Evolutionary conservation across 2,329 filamentous ascomycete species (phyloP), one percentile per base, ranked within the genome.

Genomic region (Trichophyton verrucosum): DNA sequence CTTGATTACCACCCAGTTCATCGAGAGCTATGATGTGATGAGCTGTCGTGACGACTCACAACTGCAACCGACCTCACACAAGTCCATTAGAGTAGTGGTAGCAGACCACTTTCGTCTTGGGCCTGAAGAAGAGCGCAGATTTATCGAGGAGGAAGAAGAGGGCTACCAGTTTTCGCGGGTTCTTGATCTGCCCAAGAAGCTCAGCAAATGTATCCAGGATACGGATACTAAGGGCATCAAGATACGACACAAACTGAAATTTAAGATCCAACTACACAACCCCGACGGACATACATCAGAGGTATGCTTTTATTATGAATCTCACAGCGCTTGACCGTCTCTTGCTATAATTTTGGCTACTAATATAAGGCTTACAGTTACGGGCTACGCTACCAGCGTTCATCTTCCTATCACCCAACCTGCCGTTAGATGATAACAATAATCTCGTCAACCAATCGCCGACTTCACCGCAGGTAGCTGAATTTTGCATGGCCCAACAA

Each of bases 251-350:
- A 95, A 95, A 76, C 81, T 97, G 66, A 92, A 92, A 76, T 82
- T 97, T 69, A 90, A 89, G 57, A 86, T 97, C 63, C 89, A 92
- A 55, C 82, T 99, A 44, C 87, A 91, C 73, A 97, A 99, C 68
- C 92, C 94, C 0, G 94, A 99, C 71, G 92, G 91, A 0, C 94
- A 97, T 70, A 82, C 91, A 60, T 96, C 91, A 61, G 92, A 97
- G 81, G 85, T 88, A 78, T 70, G 79, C 68, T 11, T 36, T 9
- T 36, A 36, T 11, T 11, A 11, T 11, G 24, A 24, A 20, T n/a
- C 36, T 36, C 17, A 27, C 9, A 38, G 6, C 40, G 11, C 40
- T 17, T n/a, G 40, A n/a, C 17, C 40, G 4, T 0, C 3, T 40
- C 33, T 63, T 60, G 42, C 51, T 17, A 36, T 9, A 57, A 61